Base-by-base conservation (phyloP, 31 red algal species). In the Porphyra umbilicalis region DNA sequence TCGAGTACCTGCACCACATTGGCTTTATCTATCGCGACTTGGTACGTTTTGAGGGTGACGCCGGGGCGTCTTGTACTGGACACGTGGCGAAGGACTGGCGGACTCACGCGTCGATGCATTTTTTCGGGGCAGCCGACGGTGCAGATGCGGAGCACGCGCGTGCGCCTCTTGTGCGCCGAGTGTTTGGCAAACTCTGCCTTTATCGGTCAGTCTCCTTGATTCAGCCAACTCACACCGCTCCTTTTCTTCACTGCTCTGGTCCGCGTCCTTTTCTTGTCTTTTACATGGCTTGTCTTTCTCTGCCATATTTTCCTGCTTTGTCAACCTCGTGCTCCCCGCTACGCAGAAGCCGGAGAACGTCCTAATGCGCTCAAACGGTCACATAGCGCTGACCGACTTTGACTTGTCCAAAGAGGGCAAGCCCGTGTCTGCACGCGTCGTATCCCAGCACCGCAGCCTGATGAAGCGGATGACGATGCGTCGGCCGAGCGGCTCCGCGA, bases 21-120 rank as follows among this genome's bases (percentile, higher is more conserved):
- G 93, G 96, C 38, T 95, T 98, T 74, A 93, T 95, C 38, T 98
- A 98, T 67, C 77, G 96, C 25, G 96, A 95, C 82, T 81, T 98
- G 78, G 57, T 71, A 71, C 25, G 57, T 71, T 1, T 8, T n/a
- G n/a, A n/a, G n/a, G n/a, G n/a, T n/a, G n/a, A n/a, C n/a, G n/a
- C n/a, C n/a, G n/a, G n/a, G n/a, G n/a, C n/a, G n/a, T n/a, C n/a
- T n/a, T n/a, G n/a, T n/a, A n/a, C n/a, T n/a, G n/a, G n/a, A n/a
- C n/a, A n/a, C n/a, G n/a, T n/a, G n/a, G n/a, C n/a, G n/a, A n/a
- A n/a, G n/a, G n/a, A n/a, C n/a, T n/a, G n/a, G n/a, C n/a, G n/a
- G n/a, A n/a, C n/a, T n/a, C n/a, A n/a, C n/a, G n/a, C n/a, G n/a
- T n/a, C n/a, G n/a, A n/a, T n/a, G n/a, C n/a, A n/a, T n/a, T n/a